Conservation (phyloP, 208 protist genomes). For the Leishmania mexicana region DNA sequence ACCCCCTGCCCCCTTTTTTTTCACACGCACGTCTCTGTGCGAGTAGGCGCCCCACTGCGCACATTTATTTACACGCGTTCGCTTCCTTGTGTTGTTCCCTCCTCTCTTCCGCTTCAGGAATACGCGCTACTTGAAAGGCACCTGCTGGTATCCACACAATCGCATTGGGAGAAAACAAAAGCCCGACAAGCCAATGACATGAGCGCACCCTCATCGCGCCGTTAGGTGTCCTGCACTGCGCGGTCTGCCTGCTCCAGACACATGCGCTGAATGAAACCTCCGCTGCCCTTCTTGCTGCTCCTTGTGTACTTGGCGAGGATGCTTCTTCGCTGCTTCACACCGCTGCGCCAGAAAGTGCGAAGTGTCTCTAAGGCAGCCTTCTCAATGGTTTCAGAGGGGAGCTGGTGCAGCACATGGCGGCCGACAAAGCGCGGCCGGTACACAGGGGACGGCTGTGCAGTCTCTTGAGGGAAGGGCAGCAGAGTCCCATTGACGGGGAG, state of each 20-base stretch:
- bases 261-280: slow-evolving; percentile 39
- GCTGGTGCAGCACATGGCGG: slow-evolving; percentile 28
- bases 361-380: slow-evolving; percentile 64
- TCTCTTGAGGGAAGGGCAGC: slow-evolving; percentile 1
- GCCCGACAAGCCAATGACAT: not conserved
- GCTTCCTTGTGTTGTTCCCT: not conserved
- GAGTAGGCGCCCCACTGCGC: not conserved
- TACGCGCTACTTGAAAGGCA: not conserved
- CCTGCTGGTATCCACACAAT: not conserved
- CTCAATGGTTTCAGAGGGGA: slow-evolving; percentile 60
- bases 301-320: slow-evolving; percentile 40
- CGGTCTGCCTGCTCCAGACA: slow-evolving; percentile 44
- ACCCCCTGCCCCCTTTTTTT: not conserved
- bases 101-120: not conserved
- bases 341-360: slow-evolving; percentile 61
- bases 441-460: not conserved
- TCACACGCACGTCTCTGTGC: not conserved
- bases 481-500: not conserved
- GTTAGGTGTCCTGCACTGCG: slow-evolving; percentile 12
- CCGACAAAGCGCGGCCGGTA: slow-evolving; percentile 25
- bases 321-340: slow-evolving; percentile 25
- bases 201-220: not conserved
- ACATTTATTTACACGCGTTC: not conserved
- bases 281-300: slow-evolving; percentile 13
- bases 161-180: not conserved